A percentile compares a stretch with the other conserved stretches of the same genome.
Conservation (phyloP, 108 stramenopile genomes). For the Parietichytrium sp. region DNA sequence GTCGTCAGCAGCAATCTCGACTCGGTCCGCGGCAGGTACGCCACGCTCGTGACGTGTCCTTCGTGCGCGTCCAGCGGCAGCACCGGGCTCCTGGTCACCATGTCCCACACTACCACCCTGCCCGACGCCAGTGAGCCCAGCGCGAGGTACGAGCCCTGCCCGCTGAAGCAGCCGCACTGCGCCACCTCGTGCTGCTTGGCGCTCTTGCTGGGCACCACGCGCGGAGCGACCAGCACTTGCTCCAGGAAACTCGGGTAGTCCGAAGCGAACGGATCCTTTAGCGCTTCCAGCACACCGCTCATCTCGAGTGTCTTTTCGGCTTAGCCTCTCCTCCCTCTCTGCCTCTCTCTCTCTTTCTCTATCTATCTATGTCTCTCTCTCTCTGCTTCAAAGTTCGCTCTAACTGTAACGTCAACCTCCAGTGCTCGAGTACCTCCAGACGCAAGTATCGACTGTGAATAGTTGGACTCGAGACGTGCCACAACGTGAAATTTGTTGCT, state of each 20-base stretch:
- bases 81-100: neutral
- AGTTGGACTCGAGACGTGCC: too few species aligned
- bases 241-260: conserved; percentile 30
- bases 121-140: neutral
- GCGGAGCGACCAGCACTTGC: neutral
- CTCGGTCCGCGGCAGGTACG: neutral
- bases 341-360: too few species aligned
- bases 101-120: neutral
- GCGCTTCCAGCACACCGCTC: too few species aligned
- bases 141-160: neutral
- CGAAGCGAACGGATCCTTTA: conserved; percentile 22
- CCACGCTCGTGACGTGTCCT: neutral
- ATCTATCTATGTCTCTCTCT: too few species aligned
- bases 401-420: too few species aligned
- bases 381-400: too few species aligned
- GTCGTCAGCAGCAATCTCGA: neutral
- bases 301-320: too few species aligned
- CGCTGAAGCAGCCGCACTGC: neutral
- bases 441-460: too few species aligned
- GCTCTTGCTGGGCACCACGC: neutral
- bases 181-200: neutral
- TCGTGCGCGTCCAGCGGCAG: neutral
- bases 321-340: too few species aligned
- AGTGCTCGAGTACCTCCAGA: too few species aligned
- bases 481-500: too few species aligned